Base-by-base conservation (phyloP, 202 grass and related monocot species). In the Saccharum hybrid region DNA sequence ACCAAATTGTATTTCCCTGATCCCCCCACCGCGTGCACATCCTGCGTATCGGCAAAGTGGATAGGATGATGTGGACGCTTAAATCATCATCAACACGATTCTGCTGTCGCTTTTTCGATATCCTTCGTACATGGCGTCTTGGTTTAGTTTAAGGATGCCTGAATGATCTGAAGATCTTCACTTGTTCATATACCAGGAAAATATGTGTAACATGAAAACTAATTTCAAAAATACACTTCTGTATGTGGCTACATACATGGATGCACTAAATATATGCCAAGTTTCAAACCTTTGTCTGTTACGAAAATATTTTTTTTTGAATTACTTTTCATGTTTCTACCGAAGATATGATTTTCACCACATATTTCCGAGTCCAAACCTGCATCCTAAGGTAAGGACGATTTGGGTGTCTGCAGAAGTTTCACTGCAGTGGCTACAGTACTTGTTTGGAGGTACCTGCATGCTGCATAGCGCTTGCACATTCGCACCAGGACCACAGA, bases 61-160 rank as follows among this genome's bases (percentile, higher is more conserved):
- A 49, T 49, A 15, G 46, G 46, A 49, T 49, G 46, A 26, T 42
- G 23, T 78, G 72, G 57, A 83, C 43, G 19, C 66, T 76, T 83
- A 40, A 30, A 70, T 83, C 86, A 73, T 67, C 12, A 48, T 88
- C 80, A 57, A 66, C 57, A 0, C 30, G 74, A 78, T 65, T 36
- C 42, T 64, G 42, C 2, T n/a, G 31, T 72, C 13, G 26, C 28
- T 19, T 16, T 22, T 8, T 73, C 42, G 1, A 46, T 33, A 11
- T 73, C 23, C 7, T 18, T 49, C 26, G 4, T 19, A 51, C 45
- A 73, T 49, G 31, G 72, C 8, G 8, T 36, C 45, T 36, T 52
- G 26, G 26, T 21, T 57, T 62, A 48, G 26, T 21, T 60, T 59
- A 57, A 8, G 6, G n/a, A 18, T 31, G 46, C 4, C 15, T 63